Conservation (phyloP, 2,329 filamentous ascomycete species). For the Colletotrichum sidae region DNA sequence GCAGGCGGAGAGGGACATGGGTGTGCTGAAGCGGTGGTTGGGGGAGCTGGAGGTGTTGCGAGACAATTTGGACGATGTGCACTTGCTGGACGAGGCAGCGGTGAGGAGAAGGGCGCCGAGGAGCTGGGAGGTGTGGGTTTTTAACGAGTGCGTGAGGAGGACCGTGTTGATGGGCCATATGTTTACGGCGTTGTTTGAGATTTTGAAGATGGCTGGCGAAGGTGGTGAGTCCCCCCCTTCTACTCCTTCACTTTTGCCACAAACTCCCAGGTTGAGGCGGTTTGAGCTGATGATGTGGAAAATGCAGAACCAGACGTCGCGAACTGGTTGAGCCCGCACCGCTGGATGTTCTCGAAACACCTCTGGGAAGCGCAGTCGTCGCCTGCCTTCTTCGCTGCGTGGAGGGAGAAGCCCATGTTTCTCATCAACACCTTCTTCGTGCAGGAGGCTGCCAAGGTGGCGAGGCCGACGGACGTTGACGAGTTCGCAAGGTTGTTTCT, state of each 20-base stretch:
- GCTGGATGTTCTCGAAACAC: conserved; percentile 54
- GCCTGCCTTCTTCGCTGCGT: conserved; percentile 55
- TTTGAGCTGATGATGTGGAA: not conserved
- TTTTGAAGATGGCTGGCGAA: conserved; percentile 46
- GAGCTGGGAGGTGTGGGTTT: conserved; percentile 59
- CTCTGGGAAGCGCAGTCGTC: conserved; percentile 57
- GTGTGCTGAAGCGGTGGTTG: conserved; percentile 51
- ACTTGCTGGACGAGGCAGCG: conserved; percentile 39
- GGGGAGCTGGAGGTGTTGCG: conserved; percentile 47
- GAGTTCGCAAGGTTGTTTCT: conserved; percentile 54
- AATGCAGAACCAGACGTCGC: conserved; percentile 21
- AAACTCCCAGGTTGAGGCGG: conserved; percentile 8
- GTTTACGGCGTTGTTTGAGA: conserved; percentile 47
- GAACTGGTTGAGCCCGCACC: conserved; percentile 39
- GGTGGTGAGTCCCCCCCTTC: conserved; percentile 34
- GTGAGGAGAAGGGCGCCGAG: conserved; percentile 49
- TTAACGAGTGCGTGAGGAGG: conserved; percentile 55
- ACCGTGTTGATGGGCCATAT: conserved; percentile 49
- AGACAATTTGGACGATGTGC: conserved; percentile 48
- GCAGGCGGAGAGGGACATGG: conserved; percentile 54
- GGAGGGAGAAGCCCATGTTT: conserved; percentile 56
- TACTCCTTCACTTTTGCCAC: too few relatives aligned
- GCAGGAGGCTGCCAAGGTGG: conserved; percentile 51
- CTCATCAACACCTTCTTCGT: conserved; percentile 49
- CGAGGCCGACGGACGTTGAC: conserved; percentile 50